Evolutionary conservation across 2,329 filamentous ascomycete species (phyloP), one percentile per base, ranked within the genome.

Genomic region (Sordariomycetes sp.): DNA sequence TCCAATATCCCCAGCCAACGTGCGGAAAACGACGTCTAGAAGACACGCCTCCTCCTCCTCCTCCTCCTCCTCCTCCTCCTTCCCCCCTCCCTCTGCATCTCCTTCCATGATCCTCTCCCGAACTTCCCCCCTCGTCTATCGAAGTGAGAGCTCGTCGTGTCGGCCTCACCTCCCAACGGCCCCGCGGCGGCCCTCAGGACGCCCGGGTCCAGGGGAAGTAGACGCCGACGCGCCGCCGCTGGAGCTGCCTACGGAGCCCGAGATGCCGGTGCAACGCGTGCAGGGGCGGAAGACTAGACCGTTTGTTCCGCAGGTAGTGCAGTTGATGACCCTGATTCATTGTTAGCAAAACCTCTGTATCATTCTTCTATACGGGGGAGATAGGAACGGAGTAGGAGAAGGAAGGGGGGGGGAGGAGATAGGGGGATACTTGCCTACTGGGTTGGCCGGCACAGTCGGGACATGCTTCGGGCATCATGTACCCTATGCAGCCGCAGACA

Each of bases 401-500:
- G 12, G 25, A 28, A 13, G n/a, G 22, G 24, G 17, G 20, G 34
- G 15, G 45, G 17, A 12, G 45, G 3, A n/a, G 28, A 32, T 32
- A 8, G 39, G 42, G 32, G 24, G 42, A 10, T 17, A 52, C 55
- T 52, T 25, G 52, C 55, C 15, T 25, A 13, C 48, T 52, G 28
- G 45, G 17, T 7, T 52, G 45, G 20, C 55, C 55, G 25, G 25
- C 48, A 20, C 55, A 56, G 28, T 52, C 34, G 10, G 45, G 45
- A 48, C 55, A 56, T 32, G 42, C 20, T 12, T 39, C 20, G 32
- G 48, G 45, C 8, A 50, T 32, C 42, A 34, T 34, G 6, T 10
- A 35, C 8, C 15, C 34, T 20, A 56, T 17, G 34, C 54, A 56
- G 39, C 54, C 54, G 54, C 54, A 56, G 39, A 56, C 54, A 17